Base-by-base conservation (phyloP, 2,329 filamentous ascomycete genomes). In the Zymoseptoria brevis region DNA sequence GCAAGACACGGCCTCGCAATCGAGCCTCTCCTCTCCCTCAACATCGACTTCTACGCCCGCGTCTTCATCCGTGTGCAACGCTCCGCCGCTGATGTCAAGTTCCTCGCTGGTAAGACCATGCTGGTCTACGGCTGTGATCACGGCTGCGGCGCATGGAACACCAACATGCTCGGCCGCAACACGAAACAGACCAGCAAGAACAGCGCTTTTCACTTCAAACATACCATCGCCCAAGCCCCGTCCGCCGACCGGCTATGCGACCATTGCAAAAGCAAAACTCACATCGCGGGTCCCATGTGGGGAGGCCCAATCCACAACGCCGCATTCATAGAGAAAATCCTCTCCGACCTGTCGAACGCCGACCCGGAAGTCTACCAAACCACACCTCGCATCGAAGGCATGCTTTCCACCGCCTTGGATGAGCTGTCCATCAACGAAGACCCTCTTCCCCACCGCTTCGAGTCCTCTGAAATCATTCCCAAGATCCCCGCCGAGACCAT, bases 271-370 rank as follows among this genome's bases (percentile, higher is more conserved):
- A 85, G 83, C 70, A 93, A 88, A 71, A 95, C 87, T 75, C 94
- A 97, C 73, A 74, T 97, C 13, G 88, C 86, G 4, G 94, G 94
- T 1, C 94, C 94, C 0, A 97, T 99, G 93, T 99, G 92, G 77
- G 92, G 84, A 35, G 94, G 94, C 0, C 88, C 88, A 19, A 78
- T 99, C 8, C 94, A 99, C 74, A 91, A 91, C 51, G 81, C 85
- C 6, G 83, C 85, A 1, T 99, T 96, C 70, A 85, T 99, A 62
- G 83, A 88, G 69, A 83, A 83, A 58, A 85, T 99, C 22, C 80
- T 99, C 16, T 82, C 85, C 50, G 82, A 87, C 59, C 80, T 96
- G 8, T 85, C 89, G 0, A 75, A 79, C 3, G 83, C 85, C 0
- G 83, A 91, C 53, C 80, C 80, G 24, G 79, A 85, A 0, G 81